phyloP scores from a whole-genome alignment of 1,284 basidiomycete genomes.

The Cryptococcus floricola region DNA sequence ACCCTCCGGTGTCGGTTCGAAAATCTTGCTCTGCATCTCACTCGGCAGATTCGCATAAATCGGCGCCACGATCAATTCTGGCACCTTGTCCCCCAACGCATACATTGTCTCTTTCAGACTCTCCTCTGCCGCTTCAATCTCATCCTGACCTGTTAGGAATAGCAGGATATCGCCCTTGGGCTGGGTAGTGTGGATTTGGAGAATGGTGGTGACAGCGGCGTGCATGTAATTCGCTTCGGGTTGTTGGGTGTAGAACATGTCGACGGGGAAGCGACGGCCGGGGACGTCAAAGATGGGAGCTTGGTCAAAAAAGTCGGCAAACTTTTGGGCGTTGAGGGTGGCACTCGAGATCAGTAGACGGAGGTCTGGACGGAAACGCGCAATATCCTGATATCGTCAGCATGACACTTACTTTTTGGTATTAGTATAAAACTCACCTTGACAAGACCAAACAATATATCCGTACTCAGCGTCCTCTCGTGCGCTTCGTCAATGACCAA shows the following conservation, averaged over 20 bases:
- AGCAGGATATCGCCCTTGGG: slow-evolving; percentile 97
- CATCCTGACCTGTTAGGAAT: slow-evolving; percentile 97
- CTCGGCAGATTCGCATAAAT: slow-evolving; percentile 98
- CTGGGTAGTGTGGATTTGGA: slow-evolving; percentile 98
- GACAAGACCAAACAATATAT: slow-evolving; percentile 92
- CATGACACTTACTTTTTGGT: not conserved
- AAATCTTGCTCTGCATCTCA: slow-evolving; percentile 99
- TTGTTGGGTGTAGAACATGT: slow-evolving; percentile 96
- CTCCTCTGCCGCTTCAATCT: slow-evolving; percentile 96
- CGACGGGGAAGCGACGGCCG: slow-evolving; percentile 94
- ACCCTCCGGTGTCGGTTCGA: slow-evolving; percentile 95
- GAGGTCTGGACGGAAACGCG: slow-evolving; percentile 90
- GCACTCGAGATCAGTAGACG: slow-evolving; percentile 88
- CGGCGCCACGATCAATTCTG: slow-evolving; percentile 90
- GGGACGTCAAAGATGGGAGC: slow-evolving; percentile 95
- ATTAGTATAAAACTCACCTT: slow-evolving; percentile 63
- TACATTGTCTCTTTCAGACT: slow-evolving; percentile 92
- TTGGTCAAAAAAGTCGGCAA: slow-evolving; percentile 90
- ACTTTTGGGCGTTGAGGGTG: slow-evolving; percentile 95
- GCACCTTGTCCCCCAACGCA: slow-evolving; percentile 91
- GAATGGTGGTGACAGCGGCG: slow-evolving; percentile 95
- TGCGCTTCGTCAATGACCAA: slow-evolving; percentile 97
- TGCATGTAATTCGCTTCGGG: slow-evolving; percentile 98
- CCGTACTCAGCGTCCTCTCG: slow-evolving; percentile 90
- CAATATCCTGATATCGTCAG: slow-evolving; percentile 68